These are phyloP conservation scores for Hyparrhenia diplandra DNA, from an alignment of 176 grass and related monocot species.

Conservation along the genomic window DNA sequence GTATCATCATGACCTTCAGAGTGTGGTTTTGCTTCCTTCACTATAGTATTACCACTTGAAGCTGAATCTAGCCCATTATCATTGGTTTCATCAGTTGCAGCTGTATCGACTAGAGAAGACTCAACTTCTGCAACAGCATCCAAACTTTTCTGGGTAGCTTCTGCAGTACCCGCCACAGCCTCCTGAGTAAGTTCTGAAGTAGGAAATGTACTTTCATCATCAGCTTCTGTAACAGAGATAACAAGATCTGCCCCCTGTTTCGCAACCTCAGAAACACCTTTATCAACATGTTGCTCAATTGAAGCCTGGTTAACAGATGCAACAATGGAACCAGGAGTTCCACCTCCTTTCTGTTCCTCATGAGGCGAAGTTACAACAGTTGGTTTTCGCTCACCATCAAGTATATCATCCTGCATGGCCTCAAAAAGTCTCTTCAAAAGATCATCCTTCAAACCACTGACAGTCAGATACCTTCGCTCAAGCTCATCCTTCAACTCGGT, in stretches of 20 bases:
- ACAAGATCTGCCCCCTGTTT: neutral
- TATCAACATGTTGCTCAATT: conserved; percentile 12
- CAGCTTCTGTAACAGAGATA: neutral
- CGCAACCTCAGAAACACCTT: conserved; percentile 13
- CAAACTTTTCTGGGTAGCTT: conserved; percentile 2
- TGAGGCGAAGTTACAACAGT: too few relatives aligned
- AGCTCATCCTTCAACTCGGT: too few relatives aligned
- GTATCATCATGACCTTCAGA: conserved; percentile 3
- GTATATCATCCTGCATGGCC: too few relatives aligned
- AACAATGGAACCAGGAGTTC: neutral
- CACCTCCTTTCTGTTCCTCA: too few relatives aligned
- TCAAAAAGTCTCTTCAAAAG: too few relatives aligned
- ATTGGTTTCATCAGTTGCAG: conserved; percentile 30
- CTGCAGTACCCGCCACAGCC: conserved; percentile 15
- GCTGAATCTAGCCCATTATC: conserved; percentile 11
- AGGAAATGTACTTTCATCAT: conserved; percentile 18
- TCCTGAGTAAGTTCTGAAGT: conserved; percentile 21
- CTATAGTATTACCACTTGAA: conserved; percentile 1
- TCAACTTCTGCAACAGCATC: conserved; percentile 30
- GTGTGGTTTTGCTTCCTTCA: conserved; percentile 12
- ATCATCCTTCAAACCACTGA: too few relatives aligned
- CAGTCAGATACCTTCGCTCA: too few relatives aligned
- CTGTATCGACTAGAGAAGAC: conserved; percentile 21
- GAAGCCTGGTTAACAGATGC: conserved; percentile 17
- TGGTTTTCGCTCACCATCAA: too few relatives aligned